Percentiles rank a stretch among this genome's conserved stretches.
Evolutionary conservation across 2,329 filamentous ascomycete species (phyloP).

Genomic region (Aspergillus calidoustus): DNA sequence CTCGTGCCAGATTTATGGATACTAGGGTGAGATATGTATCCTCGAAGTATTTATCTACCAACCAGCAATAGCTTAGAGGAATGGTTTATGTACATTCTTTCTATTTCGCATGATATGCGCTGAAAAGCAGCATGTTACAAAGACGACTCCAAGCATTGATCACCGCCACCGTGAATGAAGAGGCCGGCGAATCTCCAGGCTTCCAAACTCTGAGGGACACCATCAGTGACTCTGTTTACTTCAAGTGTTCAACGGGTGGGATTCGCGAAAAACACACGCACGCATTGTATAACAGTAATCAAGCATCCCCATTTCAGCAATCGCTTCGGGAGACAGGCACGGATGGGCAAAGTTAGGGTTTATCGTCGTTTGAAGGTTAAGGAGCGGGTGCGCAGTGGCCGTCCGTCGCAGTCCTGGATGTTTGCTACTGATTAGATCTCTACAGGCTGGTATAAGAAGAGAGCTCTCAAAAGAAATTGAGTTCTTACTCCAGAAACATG

Average conservation of each 20-base stretch:
- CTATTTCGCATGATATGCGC: too few species aligned
- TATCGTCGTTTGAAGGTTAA: not conserved
- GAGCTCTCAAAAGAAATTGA: too few species aligned
- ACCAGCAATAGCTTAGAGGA: too few species aligned
- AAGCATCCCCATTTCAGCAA: not conserved
- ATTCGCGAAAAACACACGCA: not conserved
- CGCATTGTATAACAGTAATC: not conserved
- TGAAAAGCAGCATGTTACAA: not conserved
- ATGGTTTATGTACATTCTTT: too few species aligned
- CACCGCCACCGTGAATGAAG: not conserved
- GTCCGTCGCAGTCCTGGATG: not conserved
- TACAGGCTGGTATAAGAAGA: too few species aligned
- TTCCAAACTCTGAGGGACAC: not conserved
- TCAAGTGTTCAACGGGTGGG: not conserved
- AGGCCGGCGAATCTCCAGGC: not conserved
- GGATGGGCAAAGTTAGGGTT: not conserved
- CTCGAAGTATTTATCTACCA: too few species aligned
- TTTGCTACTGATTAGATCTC: too few species aligned
- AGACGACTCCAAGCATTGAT: not conserved
- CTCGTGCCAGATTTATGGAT: too few species aligned
- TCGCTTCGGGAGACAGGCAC: not conserved
- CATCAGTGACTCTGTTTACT: not conserved
- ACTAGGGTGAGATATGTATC: too few species aligned
- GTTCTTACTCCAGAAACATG: too few species aligned
- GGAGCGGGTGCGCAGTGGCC: too few species aligned